Evolutionary conservation across 73 alveolate genomes (phyloP), one percentile per base, ranked within the genome.

Genomic region (Stentor roeselii): DNA sequence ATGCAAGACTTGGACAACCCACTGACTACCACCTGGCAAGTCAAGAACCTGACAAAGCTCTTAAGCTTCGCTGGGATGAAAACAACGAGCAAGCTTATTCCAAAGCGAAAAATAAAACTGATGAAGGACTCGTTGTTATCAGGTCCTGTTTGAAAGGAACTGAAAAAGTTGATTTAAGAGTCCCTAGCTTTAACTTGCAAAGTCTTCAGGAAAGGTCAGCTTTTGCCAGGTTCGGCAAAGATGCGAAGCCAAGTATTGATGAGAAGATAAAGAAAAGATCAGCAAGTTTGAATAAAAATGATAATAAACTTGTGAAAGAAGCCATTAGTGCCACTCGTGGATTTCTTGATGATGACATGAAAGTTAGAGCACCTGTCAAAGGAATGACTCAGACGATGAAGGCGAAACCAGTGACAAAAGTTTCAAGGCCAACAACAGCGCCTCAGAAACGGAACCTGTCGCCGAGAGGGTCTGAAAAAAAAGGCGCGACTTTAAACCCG

Each of bases 1-100:
- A 94, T 82, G 94, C 98, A 39, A 86, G 89, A 59, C 90, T 93
- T 91, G 98, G 97, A 3, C 42, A n/a, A 21, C 41, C 37, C 15
- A 32, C 37, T 2, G 80, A 67, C 21, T 50, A 50, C 21, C 67
- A 50, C 21, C 6, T 50, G 21, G 30, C 6, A 50, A 50, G 21
- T 21, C 6, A 50, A 11, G 30, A 50, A 21, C 67, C 67, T 50
- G 67, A 50, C 21, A 21, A 21, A 11, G 30, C 6, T 11, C 21
- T 6, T 50, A 6, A 11, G 67, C 6, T 50, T 11, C 6, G 21
- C 6, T 50, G 67, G 67, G 67, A 50, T 11, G 67, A 50, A 11
- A 50, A 50, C 67, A 50, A 6, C 21, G 80, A 67, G 11, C 21
- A 14, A 15, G 27, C 41, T 30, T 21, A 67, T 34, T 40, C 41